Base-by-base conservation (phyloP, 2,329 filamentous ascomycete genomes). In the Fusarium redolens region DNA sequence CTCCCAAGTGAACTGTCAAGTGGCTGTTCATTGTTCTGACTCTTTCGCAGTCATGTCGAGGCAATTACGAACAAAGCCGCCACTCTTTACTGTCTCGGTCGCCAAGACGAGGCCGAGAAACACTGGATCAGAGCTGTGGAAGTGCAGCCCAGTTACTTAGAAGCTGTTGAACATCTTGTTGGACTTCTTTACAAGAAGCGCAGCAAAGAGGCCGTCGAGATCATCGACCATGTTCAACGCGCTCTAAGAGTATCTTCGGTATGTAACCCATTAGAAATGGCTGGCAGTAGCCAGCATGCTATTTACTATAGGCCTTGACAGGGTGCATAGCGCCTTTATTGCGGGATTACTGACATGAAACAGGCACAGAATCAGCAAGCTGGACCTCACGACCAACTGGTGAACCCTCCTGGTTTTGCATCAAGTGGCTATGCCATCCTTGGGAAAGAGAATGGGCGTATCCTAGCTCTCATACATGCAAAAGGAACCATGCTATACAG, bases 401-500 rank as follows among this genome's bases (percentile, higher is more conserved):
- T 38, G 40, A 73, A 70, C 40, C 60, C 66, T 44, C 41, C 68
- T 18, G 78, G 78, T 3, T 82, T 82, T 69, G 81, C 79, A 25
- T 81, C 81, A 20, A 82, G 80, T 80, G 95, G 95, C 20, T 98
- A 97, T 81, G 89, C 91, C 18, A 91, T 99, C 47, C 89, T 95
- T 9, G 95, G 92, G 4, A 90, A 89, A 47, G 96, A 99, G 75
- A 98, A 98, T 79, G 96, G 96, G 13, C 90, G 96, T 67, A 94
- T 99, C 78, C 88, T 99, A 48, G 93, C 95, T n/a, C 87, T 99
- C 20, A 91, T 98, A 44, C 96, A 99, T 82, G 95, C 96, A 25
- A 99, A 98, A 82, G 96, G 96, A n/a, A 98, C 98, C 71, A 97
- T 98, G 92, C 87, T 98, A 4, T 99, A 99, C 82, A 91, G 93